Conservation (phyloP, 257 asterid genomes). For the Solanum megistacrolobum region DNA sequence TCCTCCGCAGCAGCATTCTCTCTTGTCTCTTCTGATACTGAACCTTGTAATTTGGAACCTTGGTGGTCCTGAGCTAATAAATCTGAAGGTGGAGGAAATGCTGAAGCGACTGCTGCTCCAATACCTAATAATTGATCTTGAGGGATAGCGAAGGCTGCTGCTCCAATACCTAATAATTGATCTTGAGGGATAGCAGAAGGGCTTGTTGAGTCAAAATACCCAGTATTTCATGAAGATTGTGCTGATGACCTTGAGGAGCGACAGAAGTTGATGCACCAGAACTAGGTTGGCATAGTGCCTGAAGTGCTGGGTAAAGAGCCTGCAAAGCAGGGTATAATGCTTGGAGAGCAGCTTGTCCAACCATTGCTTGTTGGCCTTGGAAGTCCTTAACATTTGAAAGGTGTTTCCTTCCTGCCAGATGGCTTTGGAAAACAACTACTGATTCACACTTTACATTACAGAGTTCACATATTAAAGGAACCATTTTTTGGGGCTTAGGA, state of each 20-base stretch:
- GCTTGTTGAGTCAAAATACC: constrained; percentile 13
- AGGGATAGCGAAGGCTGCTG: background rate
- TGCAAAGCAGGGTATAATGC: constrained; percentile 32
- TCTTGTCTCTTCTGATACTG: background rate
- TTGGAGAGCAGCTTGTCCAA: constrained; percentile 34
- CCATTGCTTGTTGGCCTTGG: constrained; percentile 25
- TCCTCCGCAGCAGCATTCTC: background rate
- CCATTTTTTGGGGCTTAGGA: constrained; percentile 34
- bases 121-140: constrained; percentile 8
- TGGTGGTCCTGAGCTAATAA: constrained; percentile 1
- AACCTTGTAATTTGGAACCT: background rate
- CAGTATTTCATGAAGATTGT: constrained; percentile 12
- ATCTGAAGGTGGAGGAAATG: background rate
- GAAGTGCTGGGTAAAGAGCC: constrained; percentile 23
- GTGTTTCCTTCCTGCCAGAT: constrained; percentile 62
- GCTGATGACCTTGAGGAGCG: constrained; percentile 19
- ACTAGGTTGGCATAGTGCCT: constrained; percentile 16
- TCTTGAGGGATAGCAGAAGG: constrained; percentile 10
- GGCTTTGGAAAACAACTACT: constrained; percentile 41
- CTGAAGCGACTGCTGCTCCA: background rate
- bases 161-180: constrained; percentile 1
- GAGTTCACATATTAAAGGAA: constrained; percentile 51
- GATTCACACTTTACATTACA: constrained; percentile 52
- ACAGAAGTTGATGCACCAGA: constrained; percentile 19
- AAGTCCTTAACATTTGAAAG: constrained; percentile 39